These are phyloP conservation scores for Pelargonium cotyledonis DNA, from an alignment of 441 rosid genomes.

Conservation along the genomic window DNA sequence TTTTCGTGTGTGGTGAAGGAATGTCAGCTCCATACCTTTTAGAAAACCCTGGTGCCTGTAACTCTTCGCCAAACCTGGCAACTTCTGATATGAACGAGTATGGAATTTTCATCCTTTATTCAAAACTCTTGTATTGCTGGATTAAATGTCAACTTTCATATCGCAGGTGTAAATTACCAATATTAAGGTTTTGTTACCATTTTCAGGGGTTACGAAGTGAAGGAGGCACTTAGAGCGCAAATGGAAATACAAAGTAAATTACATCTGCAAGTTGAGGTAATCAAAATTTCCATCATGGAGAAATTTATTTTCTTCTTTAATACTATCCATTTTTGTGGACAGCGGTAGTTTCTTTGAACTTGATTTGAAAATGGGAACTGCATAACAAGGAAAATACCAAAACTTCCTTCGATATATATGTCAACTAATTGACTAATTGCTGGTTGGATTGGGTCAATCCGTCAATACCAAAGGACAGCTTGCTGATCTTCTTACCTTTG, in stretches of 20 bases:
- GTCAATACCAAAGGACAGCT: too few species aligned
- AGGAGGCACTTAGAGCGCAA: conserved; percentile 58
- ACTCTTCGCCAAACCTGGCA: conserved; percentile 31
- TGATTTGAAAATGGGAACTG: background rate
- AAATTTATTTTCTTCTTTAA: background rate
- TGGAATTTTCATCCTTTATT: background rate
- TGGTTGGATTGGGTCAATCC: too few species aligned
- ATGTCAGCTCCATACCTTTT: conserved; percentile 43
- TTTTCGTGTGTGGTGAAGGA: conserved; percentile 23
- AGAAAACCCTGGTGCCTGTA: conserved; percentile 33
- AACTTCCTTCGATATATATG: background rate
- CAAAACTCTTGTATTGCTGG: conserved; percentile 1
- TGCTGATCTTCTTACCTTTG: background rate
- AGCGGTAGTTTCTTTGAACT: background rate
- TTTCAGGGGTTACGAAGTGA: conserved; percentile 54
- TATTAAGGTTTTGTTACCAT: conserved; percentile 5
- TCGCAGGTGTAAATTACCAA: conserved; percentile 6
- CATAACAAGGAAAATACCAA: background rate
- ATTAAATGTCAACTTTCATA: background rate
- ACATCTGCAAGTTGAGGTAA: conserved; percentile 62
- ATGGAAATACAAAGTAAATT: conserved; percentile 71
- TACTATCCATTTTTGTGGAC: background rate
- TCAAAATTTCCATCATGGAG: background rate
- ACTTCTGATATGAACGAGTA: conserved; percentile 48
- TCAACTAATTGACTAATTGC: too few species aligned